Evolutionary conservation across 1,284 basidiomycete species (phyloP).

Genomic region (Naganishia cerealis): DNA sequence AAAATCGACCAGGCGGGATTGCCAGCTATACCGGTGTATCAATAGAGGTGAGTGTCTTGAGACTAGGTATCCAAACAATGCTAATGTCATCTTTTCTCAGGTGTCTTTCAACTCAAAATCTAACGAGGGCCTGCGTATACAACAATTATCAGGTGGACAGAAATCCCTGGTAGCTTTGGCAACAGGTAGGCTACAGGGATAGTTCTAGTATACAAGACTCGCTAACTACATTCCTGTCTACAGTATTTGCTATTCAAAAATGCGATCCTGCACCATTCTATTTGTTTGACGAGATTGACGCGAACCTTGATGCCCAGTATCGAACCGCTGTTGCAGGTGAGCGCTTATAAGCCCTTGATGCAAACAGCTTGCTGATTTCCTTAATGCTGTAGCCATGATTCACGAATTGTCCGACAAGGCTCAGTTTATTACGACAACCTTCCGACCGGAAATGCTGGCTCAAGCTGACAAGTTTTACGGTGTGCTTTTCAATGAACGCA

Average conservation of each 20-base stretch:
- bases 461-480: constrained; percentile 96
- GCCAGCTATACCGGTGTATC: constrained; percentile 96
- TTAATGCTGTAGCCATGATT: constrained; percentile 73
- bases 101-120: constrained; percentile 98
- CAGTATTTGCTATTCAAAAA: constrained; percentile 97
- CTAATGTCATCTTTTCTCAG: constrained; percentile 49
- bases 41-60: constrained; percentile 66
- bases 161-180: constrained; percentile 96
- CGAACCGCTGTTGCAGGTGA: constrained; percentile 90
- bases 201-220: neutral
- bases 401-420: constrained; percentile 79
- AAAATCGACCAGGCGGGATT: constrained; percentile 67
- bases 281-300: constrained; percentile 99
- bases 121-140: constrained; percentile 91
- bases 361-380: neutral
- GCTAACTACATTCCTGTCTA: constrained; percentile 2
- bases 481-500: constrained; percentile 97
- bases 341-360: constrained; percentile 42
- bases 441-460: constrained; percentile 93
- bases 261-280: constrained; percentile 99
- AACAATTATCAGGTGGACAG: constrained; percentile 95
- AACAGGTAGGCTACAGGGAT: constrained; percentile 61
- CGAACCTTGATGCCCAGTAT: constrained; percentile 96
- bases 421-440: constrained; percentile 98
- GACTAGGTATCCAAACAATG: neutral